These are phyloP conservation scores for Durotheca rogersii DNA, from an alignment of 495 filamentous ascomycete genomes.

Conservation along the genomic window DNA sequence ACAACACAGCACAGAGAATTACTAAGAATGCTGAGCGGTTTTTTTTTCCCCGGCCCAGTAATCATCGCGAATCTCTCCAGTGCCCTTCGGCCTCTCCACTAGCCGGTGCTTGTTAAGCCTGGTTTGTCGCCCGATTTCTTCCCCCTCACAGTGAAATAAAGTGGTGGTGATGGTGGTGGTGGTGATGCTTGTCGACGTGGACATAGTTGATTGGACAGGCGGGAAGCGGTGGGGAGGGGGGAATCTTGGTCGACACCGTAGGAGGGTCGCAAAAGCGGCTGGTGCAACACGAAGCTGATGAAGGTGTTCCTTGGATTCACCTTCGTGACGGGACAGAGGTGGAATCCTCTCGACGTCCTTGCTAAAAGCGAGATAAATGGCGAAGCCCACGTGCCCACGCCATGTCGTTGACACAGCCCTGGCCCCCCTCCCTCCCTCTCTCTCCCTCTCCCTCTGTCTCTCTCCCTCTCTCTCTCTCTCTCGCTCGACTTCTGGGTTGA, in stretches of 20 bases:
- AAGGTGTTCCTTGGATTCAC: constrained; percentile 21
- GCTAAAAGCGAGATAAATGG: constrained; percentile 13
- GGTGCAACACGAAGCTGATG: constrained; percentile 32
- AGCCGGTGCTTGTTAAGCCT: constrained; percentile 29
- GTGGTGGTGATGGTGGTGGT: too few relatives aligned
- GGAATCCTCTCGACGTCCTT: constrained; percentile 9
- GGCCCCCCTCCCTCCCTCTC: constrained; percentile 1
- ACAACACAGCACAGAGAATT: not conserved
- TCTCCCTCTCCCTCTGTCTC: too few relatives aligned
- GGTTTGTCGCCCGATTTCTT: constrained; percentile 25
- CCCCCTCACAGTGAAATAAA: constrained; percentile 29
- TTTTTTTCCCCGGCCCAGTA: constrained; percentile 22
- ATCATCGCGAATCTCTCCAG: constrained; percentile 13
- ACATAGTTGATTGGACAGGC: constrained; percentile 31
- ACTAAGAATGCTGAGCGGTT: not conserved
- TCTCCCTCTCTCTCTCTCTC: too few relatives aligned
- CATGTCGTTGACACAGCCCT: constrained; percentile 12
- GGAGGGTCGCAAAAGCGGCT: constrained; percentile 38
- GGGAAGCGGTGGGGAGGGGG: constrained; percentile 29
- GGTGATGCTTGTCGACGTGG: constrained; percentile 40
- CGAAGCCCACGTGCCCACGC: constrained; percentile 17
- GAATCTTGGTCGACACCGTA: constrained; percentile 21
- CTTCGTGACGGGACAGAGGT: constrained; percentile 21
- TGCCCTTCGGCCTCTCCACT: constrained; percentile 25
- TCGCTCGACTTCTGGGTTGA: constrained; percentile 6